Evolutionary conservation across 108 stramenopile genomes (phyloP).

Genomic region (Ochromonas danica): DNA sequence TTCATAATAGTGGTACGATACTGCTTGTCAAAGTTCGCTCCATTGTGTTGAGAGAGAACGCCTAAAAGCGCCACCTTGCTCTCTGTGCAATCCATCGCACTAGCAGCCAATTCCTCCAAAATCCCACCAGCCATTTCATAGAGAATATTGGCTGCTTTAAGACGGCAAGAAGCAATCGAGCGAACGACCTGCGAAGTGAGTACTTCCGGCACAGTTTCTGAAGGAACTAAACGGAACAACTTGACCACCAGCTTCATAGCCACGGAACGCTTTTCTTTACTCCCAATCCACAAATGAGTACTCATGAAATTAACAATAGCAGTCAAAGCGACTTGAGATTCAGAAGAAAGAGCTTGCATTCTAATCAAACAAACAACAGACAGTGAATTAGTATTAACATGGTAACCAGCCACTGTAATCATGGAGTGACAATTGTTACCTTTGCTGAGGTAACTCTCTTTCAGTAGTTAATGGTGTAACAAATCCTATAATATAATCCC

Average conservation of each 20-base stretch:
- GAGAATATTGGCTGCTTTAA: not conserved
- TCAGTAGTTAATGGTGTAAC: no score
- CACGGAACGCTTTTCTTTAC: conserved; percentile 12
- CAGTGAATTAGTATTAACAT: not conserved
- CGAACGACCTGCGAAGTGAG: conserved; percentile 1
- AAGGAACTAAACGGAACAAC: not conserved
- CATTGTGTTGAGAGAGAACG: not conserved
- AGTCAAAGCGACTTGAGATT: no score
- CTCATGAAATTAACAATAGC: conserved; percentile 6
- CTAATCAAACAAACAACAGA: not conserved
- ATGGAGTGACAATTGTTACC: no score
- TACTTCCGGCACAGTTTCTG: not conserved
- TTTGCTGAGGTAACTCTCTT: not conserved
- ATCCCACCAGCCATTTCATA: not conserved
- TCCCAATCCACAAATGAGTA: not conserved
- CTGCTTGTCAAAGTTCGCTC: not conserved
- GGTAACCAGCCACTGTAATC: no score
- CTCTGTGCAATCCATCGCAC: not conserved
- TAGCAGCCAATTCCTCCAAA: not conserved
- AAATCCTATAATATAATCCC: no score
- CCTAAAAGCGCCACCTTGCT: not conserved
- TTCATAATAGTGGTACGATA: not conserved
- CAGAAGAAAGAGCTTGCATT: no score
- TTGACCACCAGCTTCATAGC: not conserved
- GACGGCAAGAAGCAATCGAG: not conserved